Conservation (phyloP, 306 rosid species). For the Medicago ruthenica region DNA sequence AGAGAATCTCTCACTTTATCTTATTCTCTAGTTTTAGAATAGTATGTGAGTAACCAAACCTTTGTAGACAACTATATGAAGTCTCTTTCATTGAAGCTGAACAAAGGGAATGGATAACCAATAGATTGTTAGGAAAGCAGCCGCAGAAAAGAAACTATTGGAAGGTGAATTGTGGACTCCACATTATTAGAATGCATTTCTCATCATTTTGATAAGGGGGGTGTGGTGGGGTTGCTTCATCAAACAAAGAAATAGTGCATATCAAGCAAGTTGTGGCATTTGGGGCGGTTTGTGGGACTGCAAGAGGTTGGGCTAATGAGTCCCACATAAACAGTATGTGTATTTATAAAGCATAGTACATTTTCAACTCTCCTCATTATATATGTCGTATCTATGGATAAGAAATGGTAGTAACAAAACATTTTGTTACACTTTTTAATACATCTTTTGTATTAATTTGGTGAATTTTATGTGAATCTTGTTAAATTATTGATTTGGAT, state of each 20-base stretch:
- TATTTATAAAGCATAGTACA: slow-evolving; percentile 47
- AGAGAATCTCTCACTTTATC: slow-evolving; percentile 15
- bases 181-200: slow-evolving; percentile 38
- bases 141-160: slow-evolving; percentile 53
- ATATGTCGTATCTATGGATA: slow-evolving; percentile 23
- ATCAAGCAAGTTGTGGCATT: slow-evolving; percentile 66
- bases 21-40: slow-evolving; percentile 16
- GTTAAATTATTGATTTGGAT: not conserved
- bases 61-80: slow-evolving; percentile 37
- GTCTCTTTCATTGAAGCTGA: slow-evolving; percentile 48
- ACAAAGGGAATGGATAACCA: slow-evolving; percentile 46
- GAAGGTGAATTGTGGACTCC: slow-evolving; percentile 52
- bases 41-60: slow-evolving; percentile 39
- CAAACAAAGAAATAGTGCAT: slow-evolving; percentile 72
- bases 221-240: slow-evolving; percentile 86
- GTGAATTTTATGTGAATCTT: not conserved
- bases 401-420: not conserved
- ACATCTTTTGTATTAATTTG: not conserved
- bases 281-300: slow-evolving; percentile 98
- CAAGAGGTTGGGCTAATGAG: slow-evolving; percentile 56
- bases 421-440: not conserved
- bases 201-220: slow-evolving; percentile 51
- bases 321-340: slow-evolving; percentile 65
- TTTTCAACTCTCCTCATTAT: slow-evolving; percentile 57
- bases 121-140: slow-evolving; percentile 57